phyloP scores from a whole-genome alignment of 148 eudicot species.

The Amaranthus palmeri region DNA sequence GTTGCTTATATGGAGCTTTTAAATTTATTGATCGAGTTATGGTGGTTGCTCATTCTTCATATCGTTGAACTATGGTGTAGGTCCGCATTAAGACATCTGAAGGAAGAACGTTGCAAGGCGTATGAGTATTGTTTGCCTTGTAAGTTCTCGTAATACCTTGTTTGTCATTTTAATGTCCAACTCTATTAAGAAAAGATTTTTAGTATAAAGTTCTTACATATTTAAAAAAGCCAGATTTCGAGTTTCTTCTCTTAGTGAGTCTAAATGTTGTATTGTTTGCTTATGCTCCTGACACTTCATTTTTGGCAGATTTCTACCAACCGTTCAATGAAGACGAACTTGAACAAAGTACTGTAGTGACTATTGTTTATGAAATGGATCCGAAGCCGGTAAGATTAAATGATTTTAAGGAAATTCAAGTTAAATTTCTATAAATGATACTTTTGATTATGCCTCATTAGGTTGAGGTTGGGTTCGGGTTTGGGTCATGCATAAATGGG shows the following conservation, averaged over 20 bases:
- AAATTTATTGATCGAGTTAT: constrained; percentile 1
- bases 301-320: constrained; percentile 73
- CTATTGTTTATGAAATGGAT: constrained; percentile 58
- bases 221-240: background rate
- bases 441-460: too few species aligned
- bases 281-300: constrained; percentile 12
- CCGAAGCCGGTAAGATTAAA: constrained; percentile 69
- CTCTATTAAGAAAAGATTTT: background rate
- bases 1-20: background rate
- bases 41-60: constrained; percentile 12
- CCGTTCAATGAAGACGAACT: constrained; percentile 82
- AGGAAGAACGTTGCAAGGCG: constrained; percentile 78
- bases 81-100: constrained; percentile 75
- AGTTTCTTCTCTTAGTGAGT: background rate
- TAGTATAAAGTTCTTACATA: too few species aligned
- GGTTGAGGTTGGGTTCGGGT: too few species aligned
- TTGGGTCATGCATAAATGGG: too few species aligned
- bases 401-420: background rate
- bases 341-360: constrained; percentile 80
- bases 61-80: constrained; percentile 36
- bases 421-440: too few species aligned
- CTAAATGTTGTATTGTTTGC: too few species aligned
- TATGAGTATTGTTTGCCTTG: constrained; percentile 97
- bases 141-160: constrained; percentile 36
- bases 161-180: background rate